Percentiles rank a stretch among this genome's conserved stretches.
phyloP scores from a whole-genome alignment of 2,329 filamentous ascomycete genomes.

The Trichophyton mentagrophytes region DNA sequence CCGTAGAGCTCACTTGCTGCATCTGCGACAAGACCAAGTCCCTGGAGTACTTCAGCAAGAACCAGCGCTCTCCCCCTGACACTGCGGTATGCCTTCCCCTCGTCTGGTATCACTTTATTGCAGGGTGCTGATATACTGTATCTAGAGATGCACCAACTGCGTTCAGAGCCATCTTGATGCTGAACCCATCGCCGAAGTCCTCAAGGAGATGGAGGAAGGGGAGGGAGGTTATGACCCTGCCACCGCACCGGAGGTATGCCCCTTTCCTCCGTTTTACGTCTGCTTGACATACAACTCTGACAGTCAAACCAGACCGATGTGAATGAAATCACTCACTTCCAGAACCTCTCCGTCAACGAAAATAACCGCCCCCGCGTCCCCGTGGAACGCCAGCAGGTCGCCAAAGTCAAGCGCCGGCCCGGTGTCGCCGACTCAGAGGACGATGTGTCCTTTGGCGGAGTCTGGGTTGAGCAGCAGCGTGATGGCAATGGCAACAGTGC shows the following conservation, averaged over 20 bases:
- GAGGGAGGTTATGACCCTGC: background rate
- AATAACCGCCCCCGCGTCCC: background rate
- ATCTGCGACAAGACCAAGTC: slow-evolving; percentile 37
- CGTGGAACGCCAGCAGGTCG: background rate
- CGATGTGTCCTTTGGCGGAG: slow-evolving; percentile 11
- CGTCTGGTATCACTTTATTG: background rate
- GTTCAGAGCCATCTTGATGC: slow-evolving; percentile 24
- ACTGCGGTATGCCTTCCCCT: slow-evolving; percentile 29
- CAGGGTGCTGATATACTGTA: slow-evolving; percentile 6
- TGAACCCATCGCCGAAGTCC: slow-evolving; percentile 23
- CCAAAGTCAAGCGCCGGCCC: background rate
- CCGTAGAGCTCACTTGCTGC: slow-evolving; percentile 37
- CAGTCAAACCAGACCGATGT: background rate
- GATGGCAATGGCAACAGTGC: background rate
- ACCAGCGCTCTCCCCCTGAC: slow-evolving; percentile 35
- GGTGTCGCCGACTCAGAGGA: slow-evolving; percentile 9
- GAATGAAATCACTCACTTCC: slow-evolving; percentile 4
- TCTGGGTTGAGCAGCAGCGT: slow-evolving; percentile 12
- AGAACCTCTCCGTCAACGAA: slow-evolving; percentile 2
- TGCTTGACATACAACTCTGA: background rate
- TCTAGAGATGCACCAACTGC: slow-evolving; percentile 33
- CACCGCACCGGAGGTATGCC: slow-evolving; percentile 1
- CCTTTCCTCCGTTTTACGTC: background rate
- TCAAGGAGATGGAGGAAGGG: slow-evolving; percentile 12
- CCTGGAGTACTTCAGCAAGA: slow-evolving; percentile 39